These are phyloP conservation scores for Candida frijolesensis DNA, from an alignment of 1,139 yeast genomes.

Conservation along the genomic window DNA sequence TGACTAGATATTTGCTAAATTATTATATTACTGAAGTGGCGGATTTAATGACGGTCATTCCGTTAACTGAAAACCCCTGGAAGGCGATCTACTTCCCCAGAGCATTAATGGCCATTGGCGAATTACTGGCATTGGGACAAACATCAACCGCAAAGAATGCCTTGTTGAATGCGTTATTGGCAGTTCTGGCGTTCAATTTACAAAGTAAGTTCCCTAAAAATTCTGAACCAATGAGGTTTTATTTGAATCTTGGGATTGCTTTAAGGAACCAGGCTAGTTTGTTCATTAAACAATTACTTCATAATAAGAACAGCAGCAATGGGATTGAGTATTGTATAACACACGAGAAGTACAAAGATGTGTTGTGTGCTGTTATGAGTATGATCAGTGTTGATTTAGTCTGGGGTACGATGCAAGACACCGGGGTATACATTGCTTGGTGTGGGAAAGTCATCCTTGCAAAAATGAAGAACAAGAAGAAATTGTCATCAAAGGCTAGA, in stretches of 20 bases:
- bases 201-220: slow-evolving; percentile 69
- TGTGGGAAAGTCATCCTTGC: slow-evolving; percentile 75
- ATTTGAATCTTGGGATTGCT: slow-evolving; percentile 70
- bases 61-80: slow-evolving; percentile 85
- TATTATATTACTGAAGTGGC: slow-evolving; percentile 82
- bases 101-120: slow-evolving; percentile 81
- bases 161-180: slow-evolving; percentile 73
- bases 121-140: slow-evolving; percentile 69
- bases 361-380: slow-evolving; percentile 78
- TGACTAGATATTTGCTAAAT: slow-evolving; percentile 68
- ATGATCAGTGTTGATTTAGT: slow-evolving; percentile 89
- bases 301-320: slow-evolving; percentile 34
- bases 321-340: slow-evolving; percentile 55
- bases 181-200: slow-evolving; percentile 80
- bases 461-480: slow-evolving; percentile 67
- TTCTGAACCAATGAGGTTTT: slow-evolving; percentile 67
- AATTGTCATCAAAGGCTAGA: slow-evolving; percentile 73
- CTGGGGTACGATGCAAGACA: slow-evolving; percentile 91
- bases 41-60: slow-evolving; percentile 85
- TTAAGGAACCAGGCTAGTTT: slow-evolving; percentile 74
- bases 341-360: slow-evolving; percentile 79
- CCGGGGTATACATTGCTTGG: slow-evolving; percentile 71
- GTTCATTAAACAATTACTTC: slow-evolving; percentile 56
- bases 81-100: slow-evolving; percentile 80
- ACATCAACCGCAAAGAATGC: slow-evolving; percentile 81